A percentile compares a stretch with the other conserved stretches of the same genome.
phyloP scores from a whole-genome alignment of 768 basidiomycete species.

The Lactarius sp. region DNA sequence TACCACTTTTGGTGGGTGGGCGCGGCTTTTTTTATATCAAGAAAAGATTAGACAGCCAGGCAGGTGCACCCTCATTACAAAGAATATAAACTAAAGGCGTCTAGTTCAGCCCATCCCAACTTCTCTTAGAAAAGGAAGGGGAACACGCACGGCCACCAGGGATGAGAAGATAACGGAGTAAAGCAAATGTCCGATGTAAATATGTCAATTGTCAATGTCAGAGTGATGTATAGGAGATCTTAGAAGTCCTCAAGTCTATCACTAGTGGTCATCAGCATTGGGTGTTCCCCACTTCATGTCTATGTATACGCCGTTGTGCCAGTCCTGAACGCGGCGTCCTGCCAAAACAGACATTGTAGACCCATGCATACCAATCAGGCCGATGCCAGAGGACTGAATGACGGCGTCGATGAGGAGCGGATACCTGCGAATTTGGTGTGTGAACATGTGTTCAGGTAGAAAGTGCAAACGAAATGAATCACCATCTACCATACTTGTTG shows the following conservation, averaged over 20 bases:
- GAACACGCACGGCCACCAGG: neutral
- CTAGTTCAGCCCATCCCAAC: neutral
- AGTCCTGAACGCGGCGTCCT: slow-evolving; percentile 59
- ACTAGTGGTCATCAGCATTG: slow-evolving; percentile 52
- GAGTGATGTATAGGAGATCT: neutral
- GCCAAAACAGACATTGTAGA: slow-evolving; percentile 72
- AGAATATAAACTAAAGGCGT: neutral
- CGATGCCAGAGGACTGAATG: slow-evolving; percentile 60
- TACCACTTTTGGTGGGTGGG: neutral
- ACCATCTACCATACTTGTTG: slow-evolving; percentile 37
- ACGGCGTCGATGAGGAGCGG: slow-evolving; percentile 69
- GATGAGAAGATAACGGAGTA: neutral
- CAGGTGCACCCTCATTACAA: neutral
- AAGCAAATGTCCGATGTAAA: neutral
- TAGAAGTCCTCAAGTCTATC: neutral
- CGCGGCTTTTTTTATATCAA: neutral
- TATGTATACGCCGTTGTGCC: slow-evolving; percentile 52
- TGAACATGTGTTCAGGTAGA: neutral
- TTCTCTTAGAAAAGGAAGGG: neutral
- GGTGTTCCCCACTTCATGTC: slow-evolving; percentile 56
- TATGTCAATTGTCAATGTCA: neutral
- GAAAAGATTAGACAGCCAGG: neutral
- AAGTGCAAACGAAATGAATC: neutral
- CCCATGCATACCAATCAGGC: slow-evolving; percentile 66
- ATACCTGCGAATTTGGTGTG: slow-evolving; percentile 44